Evolutionary conservation across 208 protist species (phyloP).

Genomic region (Blastocrithidia nonstop): DNA sequence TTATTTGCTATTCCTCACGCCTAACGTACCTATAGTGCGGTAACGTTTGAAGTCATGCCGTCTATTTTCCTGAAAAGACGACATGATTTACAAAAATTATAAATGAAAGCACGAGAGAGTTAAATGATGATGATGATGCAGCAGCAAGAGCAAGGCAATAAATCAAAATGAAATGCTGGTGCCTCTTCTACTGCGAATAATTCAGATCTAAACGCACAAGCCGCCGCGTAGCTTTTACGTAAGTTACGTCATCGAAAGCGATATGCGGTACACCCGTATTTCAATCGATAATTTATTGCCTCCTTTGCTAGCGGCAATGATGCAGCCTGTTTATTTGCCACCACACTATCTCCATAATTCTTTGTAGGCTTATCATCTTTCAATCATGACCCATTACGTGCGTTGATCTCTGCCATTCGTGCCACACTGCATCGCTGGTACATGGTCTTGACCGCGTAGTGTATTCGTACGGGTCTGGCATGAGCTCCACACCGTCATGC

Average conservation of each 20-base stretch:
- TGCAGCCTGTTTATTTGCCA: constrained; percentile 17
- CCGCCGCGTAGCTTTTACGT: no score
- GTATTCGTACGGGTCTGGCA: no score
- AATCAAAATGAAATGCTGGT: no score
- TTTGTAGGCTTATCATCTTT: constrained; percentile 38
- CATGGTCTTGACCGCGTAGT: constrained; percentile 18
- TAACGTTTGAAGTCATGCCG: constrained; percentile 31
- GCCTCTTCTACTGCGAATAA: no score
- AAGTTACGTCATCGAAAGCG: constrained; percentile 7
- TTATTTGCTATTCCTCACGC: no score
- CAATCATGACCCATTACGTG: constrained; percentile 19
- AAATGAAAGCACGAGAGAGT: neutral
- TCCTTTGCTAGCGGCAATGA: constrained; percentile 19
- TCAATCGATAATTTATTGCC: constrained; percentile 38
- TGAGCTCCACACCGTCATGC: neutral
- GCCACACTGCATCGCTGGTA: constrained; percentile 45
- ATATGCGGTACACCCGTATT: constrained; percentile 21
- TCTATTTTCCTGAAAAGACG: constrained; percentile 49
- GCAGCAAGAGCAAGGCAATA: constrained; percentile 3
- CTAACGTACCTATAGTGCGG: constrained; percentile 13
- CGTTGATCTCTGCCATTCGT: constrained; percentile 19
- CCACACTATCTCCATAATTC: constrained; percentile 32
- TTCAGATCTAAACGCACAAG: no score
- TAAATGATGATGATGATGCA: constrained; percentile 2
- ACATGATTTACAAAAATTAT: constrained; percentile 11